Evolutionary conservation across 495 filamentous ascomycete genomes (phyloP), one percentile per base, ranked within the genome.

Genomic region (Xylaria nigripes): DNA sequence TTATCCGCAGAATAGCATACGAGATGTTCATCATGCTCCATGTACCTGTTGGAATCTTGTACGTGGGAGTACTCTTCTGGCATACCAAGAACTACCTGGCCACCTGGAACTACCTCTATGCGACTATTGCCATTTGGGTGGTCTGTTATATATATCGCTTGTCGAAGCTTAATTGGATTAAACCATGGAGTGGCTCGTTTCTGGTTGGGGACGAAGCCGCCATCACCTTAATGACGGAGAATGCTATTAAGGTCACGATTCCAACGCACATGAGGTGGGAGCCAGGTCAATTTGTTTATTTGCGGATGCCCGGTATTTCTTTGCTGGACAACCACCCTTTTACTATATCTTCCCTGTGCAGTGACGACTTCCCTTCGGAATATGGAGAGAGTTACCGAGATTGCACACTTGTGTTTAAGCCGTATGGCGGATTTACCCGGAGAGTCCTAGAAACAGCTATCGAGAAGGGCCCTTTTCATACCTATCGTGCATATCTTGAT

Each of bases 291-390:
- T 96, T 92, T 57, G 87, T 97, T 22, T 97, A 96, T 62, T 76
- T 97, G 9, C 81, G 93, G 44, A 91, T 97, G 83, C 92, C 92
- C 0, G 86, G 88, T 2, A 89, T 97, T 57, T 89, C 88, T 0
- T 64, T 93, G 24, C 81, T 95, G 59, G 86, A 96, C 61, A 96
- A 92, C 60, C 92, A 97, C 55, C 92, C 92, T 3, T 97, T 97
- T 68, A 97, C 92, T 4, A 90, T 97, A 48, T 85, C 93, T 7
- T 95, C 90, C 0, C 80, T 95, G 16, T 94, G 77, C 81, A 87
- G 70, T 41, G 77, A 78, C 41, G 90, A 96, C 62, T 93, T 94
- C 54, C 89, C 89, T 8, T 95, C 90, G 12, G 83, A 85, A 45
- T 95, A 92, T 63, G 88, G 88, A 40, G 85, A 90, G 51, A 76